Evolutionary conservation across 108 stramenopile genomes (phyloP).

Genomic region (Skeletonema costatum): DNA sequence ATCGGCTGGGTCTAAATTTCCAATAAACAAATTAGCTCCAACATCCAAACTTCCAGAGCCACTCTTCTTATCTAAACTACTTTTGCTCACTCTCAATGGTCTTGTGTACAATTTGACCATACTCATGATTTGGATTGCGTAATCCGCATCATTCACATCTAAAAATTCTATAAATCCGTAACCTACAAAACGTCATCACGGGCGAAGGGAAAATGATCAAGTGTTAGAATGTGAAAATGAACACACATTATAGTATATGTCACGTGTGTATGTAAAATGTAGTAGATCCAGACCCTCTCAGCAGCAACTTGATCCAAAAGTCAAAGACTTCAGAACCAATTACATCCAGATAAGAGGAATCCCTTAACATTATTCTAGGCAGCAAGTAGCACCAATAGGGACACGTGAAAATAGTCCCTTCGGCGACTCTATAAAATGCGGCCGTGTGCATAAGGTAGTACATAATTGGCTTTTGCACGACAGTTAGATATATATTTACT

Average conservation of each 20-base stretch:
- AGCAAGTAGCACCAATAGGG: constrained; percentile 52
- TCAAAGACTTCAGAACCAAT: constrained; percentile 24
- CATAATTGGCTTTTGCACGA: neutral
- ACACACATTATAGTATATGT: neutral
- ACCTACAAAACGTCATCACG: constrained; percentile 47
- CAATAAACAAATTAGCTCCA: constrained; percentile 98
- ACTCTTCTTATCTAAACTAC: constrained; percentile 83
- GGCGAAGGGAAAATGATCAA: neutral
- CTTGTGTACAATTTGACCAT: constrained; percentile 95
- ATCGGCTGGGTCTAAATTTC: constrained; percentile 92
- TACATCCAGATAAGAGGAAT: constrained; percentile 45
- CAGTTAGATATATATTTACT: neutral
- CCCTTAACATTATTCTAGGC: constrained; percentile 50
- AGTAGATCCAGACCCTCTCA: constrained; percentile 51
- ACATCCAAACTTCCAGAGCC: constrained; percentile 76
- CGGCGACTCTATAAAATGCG: constrained; percentile 7
- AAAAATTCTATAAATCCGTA: constrained; percentile 98
- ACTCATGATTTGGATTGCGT: constrained; percentile 95
- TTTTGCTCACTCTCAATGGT: constrained; percentile 92
- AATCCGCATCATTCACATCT: constrained; percentile 93
- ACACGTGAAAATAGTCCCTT: constrained; percentile 37
- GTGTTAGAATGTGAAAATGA: neutral
- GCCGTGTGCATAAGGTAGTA: neutral
- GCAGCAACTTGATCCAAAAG: constrained; percentile 29
- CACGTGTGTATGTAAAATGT: constrained; percentile 11